Percentiles rank a stretch among this genome's conserved stretches.
These are phyloP conservation scores for Metroxylon sagu DNA, from an alignment of 176 grass and related monocot species.

Conservation along the genomic window DNA sequence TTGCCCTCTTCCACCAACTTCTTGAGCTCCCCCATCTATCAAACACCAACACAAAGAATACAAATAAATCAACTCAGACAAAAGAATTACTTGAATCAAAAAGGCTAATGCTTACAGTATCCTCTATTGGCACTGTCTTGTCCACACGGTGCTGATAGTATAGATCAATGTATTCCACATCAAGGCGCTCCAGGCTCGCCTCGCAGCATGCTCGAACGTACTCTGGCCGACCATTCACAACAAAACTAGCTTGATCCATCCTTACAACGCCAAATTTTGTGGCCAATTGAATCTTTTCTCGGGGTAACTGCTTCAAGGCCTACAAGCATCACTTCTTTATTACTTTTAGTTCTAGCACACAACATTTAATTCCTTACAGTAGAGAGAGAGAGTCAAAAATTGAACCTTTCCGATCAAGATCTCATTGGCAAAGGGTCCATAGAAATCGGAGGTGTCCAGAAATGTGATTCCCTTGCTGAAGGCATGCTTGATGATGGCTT, in stretches of 20 bases:
- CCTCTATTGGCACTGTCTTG: slow-evolving; percentile 48
- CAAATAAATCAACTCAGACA: too few species aligned
- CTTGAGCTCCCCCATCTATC: slow-evolving; percentile 71
- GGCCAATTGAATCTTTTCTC: slow-evolving; percentile 65
- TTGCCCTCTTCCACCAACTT: slow-evolving; percentile 85
- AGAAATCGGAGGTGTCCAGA: slow-evolving; percentile 71
- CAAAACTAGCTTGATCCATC: neutral
- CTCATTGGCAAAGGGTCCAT: slow-evolving; percentile 45
- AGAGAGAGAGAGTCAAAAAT: neutral
- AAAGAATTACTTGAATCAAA: neutral
- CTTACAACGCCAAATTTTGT: slow-evolving; percentile 52
- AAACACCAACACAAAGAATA: neutral
- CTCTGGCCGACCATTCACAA: slow-evolving; percentile 39
- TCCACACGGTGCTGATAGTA: slow-evolving; percentile 72
- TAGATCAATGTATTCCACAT: slow-evolving; percentile 51
- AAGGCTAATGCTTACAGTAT: slow-evolving; percentile 6
- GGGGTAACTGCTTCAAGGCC: slow-evolving; percentile 44
- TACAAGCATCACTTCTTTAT: neutral
- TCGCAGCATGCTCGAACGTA: slow-evolving; percentile 62
- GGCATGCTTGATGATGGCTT: slow-evolving; percentile 53
- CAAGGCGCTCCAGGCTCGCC: slow-evolving; percentile 60
- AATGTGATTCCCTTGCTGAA: slow-evolving; percentile 69
- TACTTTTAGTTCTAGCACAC: neutral
- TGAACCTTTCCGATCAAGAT: slow-evolving; percentile 62
- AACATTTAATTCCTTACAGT: neutral